phyloP scores from a whole-genome alignment of 2,329 filamentous ascomycete genomes.

The Fusarium graminum region DNA sequence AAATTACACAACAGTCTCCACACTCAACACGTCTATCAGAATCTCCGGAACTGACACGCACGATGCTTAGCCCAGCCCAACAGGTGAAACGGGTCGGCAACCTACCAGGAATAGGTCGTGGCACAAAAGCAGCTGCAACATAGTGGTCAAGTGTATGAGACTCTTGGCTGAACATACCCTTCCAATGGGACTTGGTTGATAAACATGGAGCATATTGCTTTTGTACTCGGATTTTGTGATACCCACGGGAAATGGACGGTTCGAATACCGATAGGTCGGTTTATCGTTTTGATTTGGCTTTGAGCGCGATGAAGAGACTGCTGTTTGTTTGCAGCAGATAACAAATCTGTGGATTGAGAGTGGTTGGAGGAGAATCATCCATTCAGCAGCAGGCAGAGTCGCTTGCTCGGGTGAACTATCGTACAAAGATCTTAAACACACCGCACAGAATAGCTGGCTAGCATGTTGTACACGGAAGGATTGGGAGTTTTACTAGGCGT shows the following conservation, averaged over 20 bases:
- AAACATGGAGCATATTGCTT: slow-evolving; percentile 46
- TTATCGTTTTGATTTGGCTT: slow-evolving; percentile 42
- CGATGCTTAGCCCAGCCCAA: slow-evolving; percentile 51
- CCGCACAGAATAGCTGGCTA: slow-evolving; percentile 40
- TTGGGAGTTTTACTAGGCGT: slow-evolving; percentile 36
- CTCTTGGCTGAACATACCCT: slow-evolving; percentile 30
- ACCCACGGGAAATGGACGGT: slow-evolving; percentile 52
- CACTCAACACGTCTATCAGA: slow-evolving; percentile 52
- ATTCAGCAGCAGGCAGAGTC: slow-evolving; percentile 28
- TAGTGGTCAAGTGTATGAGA: slow-evolving; percentile 36
- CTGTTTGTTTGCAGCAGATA: slow-evolving; percentile 24
- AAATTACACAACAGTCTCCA: slow-evolving; percentile 48
- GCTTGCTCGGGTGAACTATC: slow-evolving; percentile 39
- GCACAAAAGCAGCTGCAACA: slow-evolving; percentile 54
- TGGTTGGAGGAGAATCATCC: slow-evolving; percentile 36
- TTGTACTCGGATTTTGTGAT: slow-evolving; percentile 55
- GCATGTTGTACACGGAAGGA: slow-evolving; percentile 43
- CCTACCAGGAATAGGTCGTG: slow-evolving; percentile 51
- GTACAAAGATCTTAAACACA: slow-evolving; percentile 41
- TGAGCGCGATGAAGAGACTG: slow-evolving; percentile 35
- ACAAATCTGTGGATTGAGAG: slow-evolving; percentile 26
- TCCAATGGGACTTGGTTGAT: slow-evolving; percentile 40
- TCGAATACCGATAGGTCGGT: slow-evolving; percentile 42
- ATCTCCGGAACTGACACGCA: slow-evolving; percentile 61
- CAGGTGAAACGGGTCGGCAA: slow-evolving; percentile 53